Conservation (phyloP, 805 yeast genomes). For the Ascoidea tarda region DNA sequence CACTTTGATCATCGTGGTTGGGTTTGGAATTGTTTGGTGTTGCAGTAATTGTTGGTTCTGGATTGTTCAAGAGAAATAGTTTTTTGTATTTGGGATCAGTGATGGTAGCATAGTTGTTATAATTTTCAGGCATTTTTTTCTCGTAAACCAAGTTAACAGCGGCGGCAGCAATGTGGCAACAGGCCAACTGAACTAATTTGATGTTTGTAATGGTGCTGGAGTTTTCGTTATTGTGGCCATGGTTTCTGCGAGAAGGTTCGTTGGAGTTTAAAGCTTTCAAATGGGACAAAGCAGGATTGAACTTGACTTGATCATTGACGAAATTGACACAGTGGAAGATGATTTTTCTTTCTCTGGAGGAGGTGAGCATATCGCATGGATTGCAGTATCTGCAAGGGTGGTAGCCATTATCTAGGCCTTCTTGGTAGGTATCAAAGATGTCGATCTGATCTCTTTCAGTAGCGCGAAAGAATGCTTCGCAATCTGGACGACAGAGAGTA, state of each 20-base stretch:
- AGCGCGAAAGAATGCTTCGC: constrained; percentile 35
- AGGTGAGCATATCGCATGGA: constrained; percentile 24
- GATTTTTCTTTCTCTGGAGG: constrained; percentile 10
- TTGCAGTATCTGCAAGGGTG: constrained; percentile 40
- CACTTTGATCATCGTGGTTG: not conserved
- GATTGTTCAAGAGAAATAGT: constrained; percentile 2
- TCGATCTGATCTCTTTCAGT: constrained; percentile 25
- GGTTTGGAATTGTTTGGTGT: constrained; percentile 5
- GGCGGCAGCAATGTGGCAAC: constrained; percentile 72
- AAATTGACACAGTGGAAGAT: constrained; percentile 36
- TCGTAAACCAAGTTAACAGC: constrained; percentile 36
- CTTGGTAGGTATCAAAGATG: constrained; percentile 26
- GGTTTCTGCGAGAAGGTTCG: constrained; percentile 12
- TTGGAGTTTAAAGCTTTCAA: constrained; percentile 20
- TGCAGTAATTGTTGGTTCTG: constrained; percentile 12
- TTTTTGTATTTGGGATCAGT: constrained; percentile 6
- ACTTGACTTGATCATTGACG: constrained; percentile 45
- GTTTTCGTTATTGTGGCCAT: constrained; percentile 9
- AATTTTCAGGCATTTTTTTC: constrained; percentile 4
- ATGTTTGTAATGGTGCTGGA: constrained; percentile 14
- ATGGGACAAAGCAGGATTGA: constrained; percentile 31
- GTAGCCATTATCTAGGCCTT: constrained; percentile 32
- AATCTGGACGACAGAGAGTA: constrained; percentile 53
- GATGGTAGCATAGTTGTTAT: not conserved
- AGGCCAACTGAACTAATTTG: constrained; percentile 60